A percentile compares a stretch with the other conserved stretches of the same genome.
phyloP scores from a whole-genome alignment of 441 rosid species.

The Raphanus hybrid region DNA sequence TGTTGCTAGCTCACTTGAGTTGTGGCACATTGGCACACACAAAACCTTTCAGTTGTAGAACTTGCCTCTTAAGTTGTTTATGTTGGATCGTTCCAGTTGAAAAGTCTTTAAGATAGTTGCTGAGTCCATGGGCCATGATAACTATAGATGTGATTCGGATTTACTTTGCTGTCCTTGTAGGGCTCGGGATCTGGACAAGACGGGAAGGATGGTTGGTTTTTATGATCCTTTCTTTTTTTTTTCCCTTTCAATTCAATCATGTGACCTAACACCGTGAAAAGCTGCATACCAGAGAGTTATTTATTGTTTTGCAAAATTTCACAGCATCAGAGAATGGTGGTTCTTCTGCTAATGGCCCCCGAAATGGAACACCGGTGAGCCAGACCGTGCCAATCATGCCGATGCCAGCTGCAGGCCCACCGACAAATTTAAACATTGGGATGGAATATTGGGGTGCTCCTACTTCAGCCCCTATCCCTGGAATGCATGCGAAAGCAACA shows the following conservation, averaged over 20 bases:
- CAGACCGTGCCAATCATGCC: conserved; percentile 59
- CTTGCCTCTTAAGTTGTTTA: not conserved
- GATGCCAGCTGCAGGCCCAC: conserved; percentile 67
- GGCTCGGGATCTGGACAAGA: conserved; percentile 82
- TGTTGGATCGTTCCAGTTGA: not conserved
- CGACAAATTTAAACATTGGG: conserved; percentile 91
- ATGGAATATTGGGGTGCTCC: conserved; percentile 96
- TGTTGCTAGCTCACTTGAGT: too few species aligned
- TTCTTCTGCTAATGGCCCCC: conserved; percentile 60
- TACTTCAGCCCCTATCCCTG: conserved; percentile 63
- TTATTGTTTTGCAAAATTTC: conserved; percentile 35
- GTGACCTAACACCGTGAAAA: conserved; percentile 19
- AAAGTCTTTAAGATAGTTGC: not conserved
- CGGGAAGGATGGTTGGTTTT: conserved; percentile 64
- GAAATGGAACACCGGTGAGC: conserved; percentile 64
- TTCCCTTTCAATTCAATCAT: not conserved
- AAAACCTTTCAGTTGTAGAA: too few species aligned
- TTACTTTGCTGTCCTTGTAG: conserved; percentile 48
- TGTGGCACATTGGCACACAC: too few species aligned
- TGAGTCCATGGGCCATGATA: not conserved
- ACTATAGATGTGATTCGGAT: not conserved
- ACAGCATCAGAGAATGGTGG: conserved; percentile 72
- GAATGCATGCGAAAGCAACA: conserved; percentile 72
- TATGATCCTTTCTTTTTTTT: conserved; percentile 5
- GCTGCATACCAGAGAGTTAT: conserved; percentile 9